Conservation (phyloP, 208 protist genomes). For the Tritrichomonas foetus region DNA sequence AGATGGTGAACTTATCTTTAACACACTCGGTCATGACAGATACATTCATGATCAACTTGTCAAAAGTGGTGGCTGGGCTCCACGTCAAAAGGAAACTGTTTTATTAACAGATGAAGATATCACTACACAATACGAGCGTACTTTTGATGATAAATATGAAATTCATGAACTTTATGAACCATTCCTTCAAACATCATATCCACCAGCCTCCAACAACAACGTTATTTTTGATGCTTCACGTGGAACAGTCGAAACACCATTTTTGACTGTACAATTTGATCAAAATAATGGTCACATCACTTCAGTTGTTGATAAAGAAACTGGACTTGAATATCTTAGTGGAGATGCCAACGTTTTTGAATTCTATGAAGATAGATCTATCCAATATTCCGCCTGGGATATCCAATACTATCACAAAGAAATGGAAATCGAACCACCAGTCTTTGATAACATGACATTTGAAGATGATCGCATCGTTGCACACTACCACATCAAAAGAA, state of each 20-base stretch:
- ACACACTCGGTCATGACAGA: background rate
- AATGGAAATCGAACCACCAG: background rate
- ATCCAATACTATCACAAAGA: background rate
- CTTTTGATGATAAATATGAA: background rate
- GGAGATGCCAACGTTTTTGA: background rate
- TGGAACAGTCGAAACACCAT: background rate
- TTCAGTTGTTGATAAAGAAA: background rate
- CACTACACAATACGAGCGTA: background rate
- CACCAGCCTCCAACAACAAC: background rate
- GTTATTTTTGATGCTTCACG: background rate
- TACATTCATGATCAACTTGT: background rate
- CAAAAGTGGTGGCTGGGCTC: background rate
- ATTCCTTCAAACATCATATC: background rate
- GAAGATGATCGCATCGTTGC: background rate
- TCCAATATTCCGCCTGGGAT: background rate
- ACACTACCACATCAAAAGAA: background rate
- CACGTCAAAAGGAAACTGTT: background rate
- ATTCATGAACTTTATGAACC: background rate
- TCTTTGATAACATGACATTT: background rate
- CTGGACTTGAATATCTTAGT: background rate
- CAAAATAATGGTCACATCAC: background rate
- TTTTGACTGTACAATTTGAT: background rate
- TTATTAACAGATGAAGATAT: background rate
- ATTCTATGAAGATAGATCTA: conserved; percentile 11
- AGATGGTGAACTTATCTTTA: background rate